These are phyloP conservation scores for Ascochyta lentis DNA, from an alignment of 2,329 filamentous ascomycete genomes.

Conservation along the genomic window DNA sequence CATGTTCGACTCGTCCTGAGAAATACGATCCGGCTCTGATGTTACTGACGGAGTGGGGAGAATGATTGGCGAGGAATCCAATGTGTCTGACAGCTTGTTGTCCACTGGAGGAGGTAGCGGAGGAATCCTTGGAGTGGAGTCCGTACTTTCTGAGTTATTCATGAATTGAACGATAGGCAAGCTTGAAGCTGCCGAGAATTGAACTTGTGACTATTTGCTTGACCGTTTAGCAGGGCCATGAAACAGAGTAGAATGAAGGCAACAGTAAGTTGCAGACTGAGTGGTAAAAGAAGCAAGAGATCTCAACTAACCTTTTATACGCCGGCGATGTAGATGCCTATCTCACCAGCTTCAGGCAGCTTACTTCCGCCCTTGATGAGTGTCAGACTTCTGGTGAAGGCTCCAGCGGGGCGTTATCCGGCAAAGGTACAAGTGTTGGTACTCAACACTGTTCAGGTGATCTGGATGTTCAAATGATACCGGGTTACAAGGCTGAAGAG, in stretches of 20 bases:
- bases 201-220: not conserved
- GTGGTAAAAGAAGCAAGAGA: not conserved
- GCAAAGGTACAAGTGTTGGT: not conserved
- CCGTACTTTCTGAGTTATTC: slow-evolving; percentile 26
- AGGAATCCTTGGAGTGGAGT: slow-evolving; percentile 12
- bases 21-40: slow-evolving; percentile 28
- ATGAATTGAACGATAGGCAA: slow-evolving; percentile 17
- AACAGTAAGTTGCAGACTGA: not conserved
- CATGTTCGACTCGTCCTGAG: slow-evolving; percentile 22
- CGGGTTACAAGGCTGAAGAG: not conserved
- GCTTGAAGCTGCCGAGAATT: not conserved
- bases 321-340: not conserved
- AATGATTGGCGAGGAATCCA: slow-evolving; percentile 32
- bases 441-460: not conserved
- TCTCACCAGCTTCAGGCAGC: not conserved
- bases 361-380: not conserved
- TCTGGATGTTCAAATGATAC: not conserved
- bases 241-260: not conserved
- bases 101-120: slow-evolving; percentile 12
- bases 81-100: slow-evolving; percentile 30
- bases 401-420: not conserved
- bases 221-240: not conserved
- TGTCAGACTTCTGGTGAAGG: not conserved
- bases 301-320: not conserved
- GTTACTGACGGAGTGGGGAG: slow-evolving; percentile 34